A percentile compares a stretch with the other conserved stretches of the same genome.
These are phyloP conservation scores for Cryptococcus amylolentus DNA, from an alignment of 1,284 basidiomycete genomes.

Conservation along the genomic window DNA sequence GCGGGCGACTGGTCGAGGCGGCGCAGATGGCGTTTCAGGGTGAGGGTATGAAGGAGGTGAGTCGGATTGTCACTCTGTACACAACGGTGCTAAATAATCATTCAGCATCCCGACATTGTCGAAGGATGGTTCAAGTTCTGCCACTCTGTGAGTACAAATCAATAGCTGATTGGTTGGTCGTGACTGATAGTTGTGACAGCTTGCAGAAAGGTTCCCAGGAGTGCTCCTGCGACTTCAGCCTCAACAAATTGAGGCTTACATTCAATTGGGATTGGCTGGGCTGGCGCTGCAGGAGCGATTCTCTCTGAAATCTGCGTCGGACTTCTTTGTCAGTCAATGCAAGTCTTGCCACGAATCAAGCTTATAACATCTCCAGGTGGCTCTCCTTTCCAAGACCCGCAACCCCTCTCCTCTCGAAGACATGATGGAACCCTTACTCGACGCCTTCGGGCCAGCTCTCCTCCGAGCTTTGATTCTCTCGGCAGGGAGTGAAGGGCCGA, in stretches of 20 bases:
- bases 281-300: conserved; percentile 79
- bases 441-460: conserved; percentile 63
- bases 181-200: conserved; percentile 49
- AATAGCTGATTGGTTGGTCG: neutral
- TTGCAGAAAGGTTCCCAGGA: conserved; percentile 68
- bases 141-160: conserved; percentile 25
- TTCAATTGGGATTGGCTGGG: conserved; percentile 67
- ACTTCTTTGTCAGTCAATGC: conserved; percentile 63
- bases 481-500: conserved; percentile 74
- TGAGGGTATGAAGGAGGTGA: conserved; percentile 66
- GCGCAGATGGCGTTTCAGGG: conserved; percentile 59
- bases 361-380: conserved; percentile 26
- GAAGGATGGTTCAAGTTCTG: conserved; percentile 80
- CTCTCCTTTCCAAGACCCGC: conserved; percentile 46
- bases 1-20: conserved; percentile 62
- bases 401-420: conserved; percentile 44
- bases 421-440: conserved; percentile 52
- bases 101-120: conserved; percentile 74
- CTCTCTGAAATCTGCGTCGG: conserved; percentile 74
- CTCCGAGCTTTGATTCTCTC: conserved; percentile 69
- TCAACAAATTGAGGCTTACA: conserved; percentile 64
- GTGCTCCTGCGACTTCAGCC: conserved; percentile 66
- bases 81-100: neutral
- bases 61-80: conserved; percentile 25
- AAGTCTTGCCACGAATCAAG: neutral